Base-by-base conservation (phyloP, 768 basidiomycete species). In the Hypholoma fasciculare region DNA sequence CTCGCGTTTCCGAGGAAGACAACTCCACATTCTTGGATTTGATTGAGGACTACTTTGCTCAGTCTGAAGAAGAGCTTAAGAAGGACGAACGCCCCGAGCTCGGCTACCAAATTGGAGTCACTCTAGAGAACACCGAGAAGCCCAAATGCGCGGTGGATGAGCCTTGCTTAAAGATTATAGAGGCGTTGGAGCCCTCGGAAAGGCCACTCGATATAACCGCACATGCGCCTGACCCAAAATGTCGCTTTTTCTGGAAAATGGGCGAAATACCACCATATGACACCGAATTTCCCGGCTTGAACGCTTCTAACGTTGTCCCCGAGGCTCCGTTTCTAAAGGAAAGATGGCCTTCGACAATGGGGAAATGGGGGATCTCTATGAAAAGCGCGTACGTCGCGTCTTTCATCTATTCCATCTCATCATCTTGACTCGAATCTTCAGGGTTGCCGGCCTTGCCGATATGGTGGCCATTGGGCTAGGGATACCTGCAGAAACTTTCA, bases 81-180 rank as follows among this genome's bases (percentile, higher is more conserved):
- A 78, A 83, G 62, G 96, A 98, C 61, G 88, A 92, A 68, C 84
- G 87, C 16, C 92, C 93, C 0, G 92, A 97, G 63, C 76, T 92
- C 11, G 86, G 90, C 55, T 98, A 94, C 72, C 96, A 98, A 73
- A 87, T 94, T 42, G 95, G 96, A 2, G 94, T 94, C 4, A 97
- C 95, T 4, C 84, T 96, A n/a, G 94, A 96, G 74, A 94, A 96
- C 71, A 98, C 94, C 2, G 96, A 97, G 75, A 94, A 92, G 66
- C 89, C 90, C 38, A 91, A 86, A 69, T 94, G 92, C 70, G 90
- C 92, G 4, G 87, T 85, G 9, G 83, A 94, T 67, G 88, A 90
- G 49, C 86, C 90, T 11, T 98, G 96, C 68, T 79, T 92, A 42
- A 77, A 78, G 40, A 79, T 98, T 58, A 98, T 98, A 62, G 82